phyloP scores from a whole-genome alignment of 139 green algal species.

The Tetradesmus obliquus region DNA sequence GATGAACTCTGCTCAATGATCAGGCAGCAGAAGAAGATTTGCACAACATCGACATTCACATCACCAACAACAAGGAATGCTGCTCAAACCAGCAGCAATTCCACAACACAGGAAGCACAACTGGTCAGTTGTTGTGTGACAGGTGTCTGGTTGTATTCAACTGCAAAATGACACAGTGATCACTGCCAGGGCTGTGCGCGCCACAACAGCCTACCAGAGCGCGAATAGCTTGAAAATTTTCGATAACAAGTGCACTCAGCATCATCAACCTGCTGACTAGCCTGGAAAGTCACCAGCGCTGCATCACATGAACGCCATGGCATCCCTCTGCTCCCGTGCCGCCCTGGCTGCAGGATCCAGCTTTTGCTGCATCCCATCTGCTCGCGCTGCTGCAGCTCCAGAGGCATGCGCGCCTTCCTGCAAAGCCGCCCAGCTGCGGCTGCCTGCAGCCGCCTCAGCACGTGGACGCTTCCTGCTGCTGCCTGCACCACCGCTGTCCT shows the following conservation, averaged over 20 bases:
- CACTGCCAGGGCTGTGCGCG: not conserved
- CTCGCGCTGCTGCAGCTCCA: not conserved
- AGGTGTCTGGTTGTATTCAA: not conserved
- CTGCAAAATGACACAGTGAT: not conserved
- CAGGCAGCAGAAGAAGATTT: no score
- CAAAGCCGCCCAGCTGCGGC: not conserved
- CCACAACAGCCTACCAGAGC: no score
- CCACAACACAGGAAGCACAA: not conserved
- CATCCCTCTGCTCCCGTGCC: not conserved
- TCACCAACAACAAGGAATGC: not conserved
- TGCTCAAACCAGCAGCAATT: not conserved
- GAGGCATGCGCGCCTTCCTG: not conserved
- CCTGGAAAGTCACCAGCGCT: not conserved
- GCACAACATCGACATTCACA: not conserved
- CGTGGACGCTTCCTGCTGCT: constrained; percentile 10
- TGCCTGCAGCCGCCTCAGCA: not conserved
- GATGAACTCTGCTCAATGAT: not conserved
- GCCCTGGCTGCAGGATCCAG: not conserved
- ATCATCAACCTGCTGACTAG: not conserved
- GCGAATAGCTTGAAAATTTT: no score
- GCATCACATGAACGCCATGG: constrained; percentile 10
- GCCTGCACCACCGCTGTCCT: not conserved
- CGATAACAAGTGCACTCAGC: no score
- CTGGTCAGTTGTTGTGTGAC: not conserved
- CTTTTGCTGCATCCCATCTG: constrained; percentile 13